Base-by-base conservation (phyloP, 257 asterid species). In the Lycium barbarum region DNA sequence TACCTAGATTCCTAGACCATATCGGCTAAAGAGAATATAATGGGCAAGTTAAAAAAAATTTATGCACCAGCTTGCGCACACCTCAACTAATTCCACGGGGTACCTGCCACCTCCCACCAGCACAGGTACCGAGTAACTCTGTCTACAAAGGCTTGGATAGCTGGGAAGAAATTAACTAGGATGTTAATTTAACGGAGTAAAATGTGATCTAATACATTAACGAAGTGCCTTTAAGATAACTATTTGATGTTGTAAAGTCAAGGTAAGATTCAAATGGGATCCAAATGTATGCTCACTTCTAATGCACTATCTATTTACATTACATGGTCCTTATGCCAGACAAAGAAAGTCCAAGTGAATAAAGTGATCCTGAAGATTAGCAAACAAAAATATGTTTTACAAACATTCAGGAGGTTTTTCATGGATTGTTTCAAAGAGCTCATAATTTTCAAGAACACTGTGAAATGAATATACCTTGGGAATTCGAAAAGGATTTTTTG, bases 401-500 rank as follows among this genome's bases (percentile, higher is more conserved):
- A 22, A 22, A 76, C 43, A n/a, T 73, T 76, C 81, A 76, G 62
- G 81, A 12, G 61, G 81, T 35, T 74, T 74, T 22, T 51, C 62
- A 76, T 76, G 22, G 45, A 51, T 76, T 76, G 22, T 76, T 51
- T 76, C 20, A 14, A 26, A 74, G 81, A 43, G 61, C 7, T 73
- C 51, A 22, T 57, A 58, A 57, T 72, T 54, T 22, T 18, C 59
- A 55, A 22, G 33, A 55, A 76, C 62, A 65, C 65, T 20, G 18
- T 26, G 65, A 18, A 47, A 7, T 2, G 62, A 73, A 3, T 74
- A 65, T 91, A 96, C 99, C 98, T 95, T 97, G 18, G 99, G 99
- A 85, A 97, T 97, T 83, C 99, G 98, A 91, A 94, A 80, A 68
- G 99, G 99, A 90, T 97, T 97, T 88, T 95, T 97, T 1, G 93